Base-by-base conservation (phyloP, 331 rosid species). In the Pyrus hybrid region DNA sequence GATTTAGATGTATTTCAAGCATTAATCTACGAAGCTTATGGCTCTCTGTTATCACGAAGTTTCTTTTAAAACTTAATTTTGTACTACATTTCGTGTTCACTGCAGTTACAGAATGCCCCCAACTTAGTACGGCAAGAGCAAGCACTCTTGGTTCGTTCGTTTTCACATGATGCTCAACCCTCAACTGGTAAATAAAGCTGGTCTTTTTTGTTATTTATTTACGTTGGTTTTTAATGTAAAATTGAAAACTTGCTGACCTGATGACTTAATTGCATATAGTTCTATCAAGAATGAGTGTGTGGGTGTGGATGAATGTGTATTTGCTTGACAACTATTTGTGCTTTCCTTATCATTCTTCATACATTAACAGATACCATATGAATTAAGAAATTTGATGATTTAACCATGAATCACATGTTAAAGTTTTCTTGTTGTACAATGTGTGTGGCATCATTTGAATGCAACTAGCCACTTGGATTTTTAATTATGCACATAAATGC, bases 81-180 rank as follows among this genome's bases (percentile, higher is more conserved):
- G 9, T 53, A 9, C 65, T 6, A 11, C 63, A 7, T n/a, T n/a
- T 74, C 13, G 51, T 66, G 13, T 20, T 23, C n/a, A 68, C 61
- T 76, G 76, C 97, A 94, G 99, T 86, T 94, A 80, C 75, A 85
- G 72, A 84, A 80, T 61, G 90, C 91, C 76, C 77, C 96, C 12
- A 84, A 84, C 77, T 86, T 90, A 77, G 78, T 95, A 68, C 85
- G 83, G 72, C 83, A 77, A 33, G 96, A 93, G 41, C 87, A 87
- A 8, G 84, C 86, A 14, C 71, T 82, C 64, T 80, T 90, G 82
- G 79, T 79, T 82, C 89, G 96, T 35, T 86, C 93, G 80, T 87
- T 95, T 82, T 86, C 93, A 29, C 78, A 79, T 68, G 86, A 83
- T 76, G 90, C 86, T 49, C 96, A 87, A 70, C 76, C 91, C 53